Evolutionary conservation across 192 early-diverging fungal genomes (phyloP).

Genomic region (Gryganskiella cystojenkinii): DNA sequence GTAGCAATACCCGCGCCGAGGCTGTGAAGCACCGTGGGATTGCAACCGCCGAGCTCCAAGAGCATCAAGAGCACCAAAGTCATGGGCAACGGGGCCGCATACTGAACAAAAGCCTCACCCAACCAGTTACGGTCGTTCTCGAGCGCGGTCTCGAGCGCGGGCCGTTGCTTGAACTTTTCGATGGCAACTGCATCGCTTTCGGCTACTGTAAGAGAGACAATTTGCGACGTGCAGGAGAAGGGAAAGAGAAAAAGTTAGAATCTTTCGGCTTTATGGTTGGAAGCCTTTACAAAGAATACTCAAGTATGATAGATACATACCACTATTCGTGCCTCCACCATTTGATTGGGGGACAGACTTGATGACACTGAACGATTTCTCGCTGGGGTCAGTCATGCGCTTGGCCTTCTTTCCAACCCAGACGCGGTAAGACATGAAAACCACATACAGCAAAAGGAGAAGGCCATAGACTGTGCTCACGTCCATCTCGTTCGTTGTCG

Average conservation of each 20-base stretch:
- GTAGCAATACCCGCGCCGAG: conserved; percentile 23
- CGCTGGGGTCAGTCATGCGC: conserved; percentile 18
- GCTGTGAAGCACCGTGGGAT: conserved; percentile 17
- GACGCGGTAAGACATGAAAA: conserved; percentile 22
- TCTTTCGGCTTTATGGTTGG: no score
- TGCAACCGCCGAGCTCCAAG: conserved; percentile 31
- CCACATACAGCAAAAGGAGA: conserved; percentile 28
- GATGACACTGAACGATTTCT: conserved; percentile 20
- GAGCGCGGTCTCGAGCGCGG: conserved; percentile 14
- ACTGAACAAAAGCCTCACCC: conserved; percentile 20
- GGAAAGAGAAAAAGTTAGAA: no score
- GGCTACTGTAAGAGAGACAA: background rate
- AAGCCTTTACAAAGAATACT: background rate
- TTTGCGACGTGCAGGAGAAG: background rate
- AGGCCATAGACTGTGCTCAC: conserved; percentile 33
- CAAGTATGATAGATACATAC: background rate
- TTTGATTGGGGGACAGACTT: background rate
- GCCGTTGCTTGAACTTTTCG: conserved; percentile 22
- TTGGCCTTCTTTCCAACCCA: conserved; percentile 13
- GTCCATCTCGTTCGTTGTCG: background rate
- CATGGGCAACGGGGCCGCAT: conserved; percentile 25
- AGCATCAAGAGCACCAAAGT: conserved; percentile 17
- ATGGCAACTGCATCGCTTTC: conserved; percentile 9
- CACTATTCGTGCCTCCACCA: background rate
- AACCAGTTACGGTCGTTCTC: conserved; percentile 28